Evolutionary conservation across 768 basidiomycete genomes (phyloP).

Genomic region (Dacryopinax spathularia): DNA sequence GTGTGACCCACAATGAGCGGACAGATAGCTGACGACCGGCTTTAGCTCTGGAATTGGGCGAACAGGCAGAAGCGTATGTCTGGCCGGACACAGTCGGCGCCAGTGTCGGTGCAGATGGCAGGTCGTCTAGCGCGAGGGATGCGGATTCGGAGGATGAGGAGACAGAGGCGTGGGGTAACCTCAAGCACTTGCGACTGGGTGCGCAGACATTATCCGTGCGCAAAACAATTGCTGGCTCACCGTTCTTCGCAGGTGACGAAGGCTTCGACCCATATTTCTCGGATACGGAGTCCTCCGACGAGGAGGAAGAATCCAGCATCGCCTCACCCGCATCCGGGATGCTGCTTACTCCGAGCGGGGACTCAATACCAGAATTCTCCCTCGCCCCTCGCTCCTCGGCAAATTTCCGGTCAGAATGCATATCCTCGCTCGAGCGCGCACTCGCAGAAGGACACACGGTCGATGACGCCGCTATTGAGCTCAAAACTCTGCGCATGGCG

Average conservation of each 20-base stretch:
- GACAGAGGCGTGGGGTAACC: constrained; percentile 38
- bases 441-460: constrained; percentile 83
- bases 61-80: background rate
- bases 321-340: constrained; percentile 26
- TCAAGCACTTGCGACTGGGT: constrained; percentile 61
- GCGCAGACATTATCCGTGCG: constrained; percentile 10
- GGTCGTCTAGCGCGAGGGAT: background rate
- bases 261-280: constrained; percentile 48
- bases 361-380: constrained; percentile 19
- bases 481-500: constrained; percentile 94
- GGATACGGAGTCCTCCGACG: constrained; percentile 32
- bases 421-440: constrained; percentile 79
- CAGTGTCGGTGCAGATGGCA: background rate
- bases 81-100: background rate
- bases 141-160: constrained; percentile 47
- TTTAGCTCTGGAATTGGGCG: background rate
- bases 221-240: background rate
- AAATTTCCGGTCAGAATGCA: constrained; percentile 65
- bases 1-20: background rate
- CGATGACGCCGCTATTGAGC: constrained; percentile 84
- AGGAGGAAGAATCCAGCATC: constrained; percentile 28
- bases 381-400: constrained; percentile 21
- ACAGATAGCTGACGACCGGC: background rate
- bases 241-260: constrained; percentile 37
- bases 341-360: constrained; percentile 32